Percentiles rank a stretch among this genome's conserved stretches.
phyloP scores from a whole-genome alignment of 352 stramenopile genomes.

The Globisporangium abappressorium region DNA sequence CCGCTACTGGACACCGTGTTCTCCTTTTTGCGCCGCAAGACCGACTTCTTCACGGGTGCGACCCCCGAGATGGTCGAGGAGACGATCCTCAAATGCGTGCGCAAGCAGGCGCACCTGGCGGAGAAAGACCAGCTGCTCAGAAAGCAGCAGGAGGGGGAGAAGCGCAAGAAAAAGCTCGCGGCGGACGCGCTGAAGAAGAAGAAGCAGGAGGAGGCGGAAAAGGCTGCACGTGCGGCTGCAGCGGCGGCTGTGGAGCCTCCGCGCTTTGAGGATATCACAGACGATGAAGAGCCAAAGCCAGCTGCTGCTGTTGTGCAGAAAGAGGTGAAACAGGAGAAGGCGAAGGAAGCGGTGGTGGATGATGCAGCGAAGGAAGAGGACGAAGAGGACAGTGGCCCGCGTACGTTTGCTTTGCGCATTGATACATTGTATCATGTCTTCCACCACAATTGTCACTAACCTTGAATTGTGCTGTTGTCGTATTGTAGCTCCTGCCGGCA shows the following conservation, averaged over 20 bases:
- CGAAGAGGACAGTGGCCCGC: constrained; percentile 59
- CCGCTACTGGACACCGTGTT: constrained; percentile 98
- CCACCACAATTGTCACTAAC: too few relatives aligned
- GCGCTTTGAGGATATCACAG: constrained; percentile 81
- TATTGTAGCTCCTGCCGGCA: constrained; percentile 81
- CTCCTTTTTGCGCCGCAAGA: constrained; percentile 98
- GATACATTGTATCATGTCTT: neutral
- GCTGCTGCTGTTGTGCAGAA: neutral
- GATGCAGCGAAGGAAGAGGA: constrained; percentile 45
- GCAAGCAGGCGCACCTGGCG: constrained; percentile 89
- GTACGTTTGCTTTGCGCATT: constrained; percentile 29
- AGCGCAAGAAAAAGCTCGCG: constrained; percentile 59
- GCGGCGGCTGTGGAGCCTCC: constrained; percentile 31
- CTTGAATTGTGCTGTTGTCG: too few relatives aligned
- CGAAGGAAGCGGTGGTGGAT: constrained; percentile 18
- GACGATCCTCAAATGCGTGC: constrained; percentile 86
- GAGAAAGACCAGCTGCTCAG: constrained; percentile 77
- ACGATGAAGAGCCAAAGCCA: constrained; percentile 37
- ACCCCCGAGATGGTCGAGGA: constrained; percentile 68
- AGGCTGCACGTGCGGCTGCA: constrained; percentile 26
- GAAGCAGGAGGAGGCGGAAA: constrained; percentile 41
- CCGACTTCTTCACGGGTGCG: constrained; percentile 97
- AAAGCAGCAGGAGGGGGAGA: constrained; percentile 80
- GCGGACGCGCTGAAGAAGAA: constrained; percentile 52
- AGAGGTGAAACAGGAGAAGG: constrained; percentile 22